A percentile compares a stretch with the other conserved stretches of the same genome.
These are phyloP conservation scores for Pseudogymnoascus verrucosus DNA, from an alignment of 2,329 filamentous ascomycete species.

Conservation along the genomic window DNA sequence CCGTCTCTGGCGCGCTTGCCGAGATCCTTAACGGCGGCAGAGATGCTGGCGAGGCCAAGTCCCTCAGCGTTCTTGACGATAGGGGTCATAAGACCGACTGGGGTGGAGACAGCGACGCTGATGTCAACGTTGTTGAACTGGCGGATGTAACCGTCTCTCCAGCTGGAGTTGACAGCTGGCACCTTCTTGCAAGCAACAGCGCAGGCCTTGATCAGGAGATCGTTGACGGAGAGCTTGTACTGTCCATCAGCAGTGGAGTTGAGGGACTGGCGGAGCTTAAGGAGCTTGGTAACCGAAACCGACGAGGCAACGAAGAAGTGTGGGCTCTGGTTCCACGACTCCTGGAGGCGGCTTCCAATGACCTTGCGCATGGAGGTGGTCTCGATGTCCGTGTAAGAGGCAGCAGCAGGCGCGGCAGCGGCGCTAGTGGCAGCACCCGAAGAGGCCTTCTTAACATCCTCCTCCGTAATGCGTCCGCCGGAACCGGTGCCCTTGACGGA, in stretches of 20 bases:
- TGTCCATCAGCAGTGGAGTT: slow-evolving; percentile 83
- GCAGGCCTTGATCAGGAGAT: slow-evolving; percentile 97
- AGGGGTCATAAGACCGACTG: slow-evolving; percentile 89
- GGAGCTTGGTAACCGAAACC: slow-evolving; percentile 87
- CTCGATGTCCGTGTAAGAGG: slow-evolving; percentile 75
- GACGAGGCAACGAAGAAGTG: slow-evolving; percentile 95
- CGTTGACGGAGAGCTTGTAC: slow-evolving; percentile 99
- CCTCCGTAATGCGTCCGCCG: slow-evolving; percentile 79
- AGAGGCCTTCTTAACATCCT: slow-evolving; percentile 83
- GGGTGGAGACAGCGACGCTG: slow-evolving; percentile 87
- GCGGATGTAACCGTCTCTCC: slow-evolving; percentile 83
- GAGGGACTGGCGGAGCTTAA: slow-evolving; percentile 90
- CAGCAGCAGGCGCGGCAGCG: slow-evolving; percentile 44
- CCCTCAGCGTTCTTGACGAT: slow-evolving; percentile 86
- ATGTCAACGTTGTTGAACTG: slow-evolving; percentile 92
- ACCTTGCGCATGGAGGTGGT: slow-evolving; percentile 95
- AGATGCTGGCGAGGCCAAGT: slow-evolving; percentile 84
- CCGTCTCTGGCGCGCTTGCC: slow-evolving; percentile 92
- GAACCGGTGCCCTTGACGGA: slow-evolving; percentile 80
- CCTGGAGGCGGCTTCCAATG: slow-evolving; percentile 81
- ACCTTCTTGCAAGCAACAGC: slow-evolving; percentile 86
- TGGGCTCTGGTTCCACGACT: slow-evolving; percentile 89
- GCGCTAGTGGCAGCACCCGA: slow-evolving; percentile 40
- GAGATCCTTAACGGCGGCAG: slow-evolving; percentile 84
- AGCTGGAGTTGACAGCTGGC: slow-evolving; percentile 90